Base-by-base conservation (phyloP, 2,329 filamentous ascomycete species). In the Aciculosporium take region DNA sequence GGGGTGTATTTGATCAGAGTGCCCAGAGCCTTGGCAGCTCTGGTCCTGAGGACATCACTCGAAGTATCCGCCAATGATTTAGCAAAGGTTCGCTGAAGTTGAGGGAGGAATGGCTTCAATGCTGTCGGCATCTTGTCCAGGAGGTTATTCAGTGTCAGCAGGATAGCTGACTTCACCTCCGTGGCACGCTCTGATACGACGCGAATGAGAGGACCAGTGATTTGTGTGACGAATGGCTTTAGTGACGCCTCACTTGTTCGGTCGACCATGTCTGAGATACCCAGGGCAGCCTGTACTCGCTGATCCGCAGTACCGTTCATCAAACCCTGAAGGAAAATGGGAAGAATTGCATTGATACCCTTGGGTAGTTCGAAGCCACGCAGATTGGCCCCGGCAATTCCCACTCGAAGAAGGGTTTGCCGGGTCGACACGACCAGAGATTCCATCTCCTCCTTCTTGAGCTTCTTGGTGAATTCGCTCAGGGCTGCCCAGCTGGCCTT, bases 401-500 rank as follows among this genome's bases (percentile, higher is more conserved):
- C 91, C 36, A 96, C 84, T 54, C 89, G 85, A 49, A 84, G 79
- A 41, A 98, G 71, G 1, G 84, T 81, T 60, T 93, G 84, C 45
- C 89, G 73, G 2, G 89, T 94, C 0, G 89, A 91, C 41, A 77
- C 68, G 15, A 94, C 87, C 35, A 98, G 71, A 1, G 82, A 79
- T 57, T 98, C 93, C 91, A 98, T 96, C 63, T 96, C 89, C 57
- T 98, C 93, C 62, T 98, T 98, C 56, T 81, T 81, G 46, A 98
- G 73, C 52, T 79, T 81, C 59, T 88, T 88, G 35, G 88, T 95
- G 51, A 98, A 81, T 44, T 84, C 84, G 51, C 68, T 86, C 45
- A 98, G 73, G 5, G 88, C 89, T 41, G 77, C 72, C 88, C 88
- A 96, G 18, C 89, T 79, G 34, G 85, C 75, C 66, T 93, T 93